These are phyloP conservation scores for Sanghuangporus sanghuang DNA, from an alignment of 1,284 basidiomycete species.

Conservation along the genomic window DNA sequence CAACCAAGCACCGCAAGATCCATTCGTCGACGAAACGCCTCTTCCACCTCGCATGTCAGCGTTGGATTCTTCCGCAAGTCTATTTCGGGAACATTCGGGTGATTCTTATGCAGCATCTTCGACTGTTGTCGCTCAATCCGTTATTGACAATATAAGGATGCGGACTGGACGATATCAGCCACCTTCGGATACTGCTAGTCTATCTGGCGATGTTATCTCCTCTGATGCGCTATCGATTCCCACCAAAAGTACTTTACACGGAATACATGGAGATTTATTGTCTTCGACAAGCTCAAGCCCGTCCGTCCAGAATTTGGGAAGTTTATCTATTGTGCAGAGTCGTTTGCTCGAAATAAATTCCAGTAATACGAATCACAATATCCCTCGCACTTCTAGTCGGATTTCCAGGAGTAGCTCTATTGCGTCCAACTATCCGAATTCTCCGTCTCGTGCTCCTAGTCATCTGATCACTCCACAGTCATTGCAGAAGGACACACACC, in stretches of 20 bases:
- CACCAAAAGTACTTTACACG: constrained; percentile 22
- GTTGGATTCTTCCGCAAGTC: neutral
- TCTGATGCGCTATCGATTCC: constrained; percentile 10
- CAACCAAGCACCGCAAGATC: neutral
- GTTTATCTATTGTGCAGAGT: constrained; percentile 45
- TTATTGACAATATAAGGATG: neutral
- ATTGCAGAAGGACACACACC: neutral
- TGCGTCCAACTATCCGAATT: constrained; percentile 5
- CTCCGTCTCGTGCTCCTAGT: neutral
- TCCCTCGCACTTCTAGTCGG: neutral
- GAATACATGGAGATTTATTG: constrained; percentile 21
- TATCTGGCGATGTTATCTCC: neutral
- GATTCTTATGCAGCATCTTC: neutral
- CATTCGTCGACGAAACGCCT: neutral
- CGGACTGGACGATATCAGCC: neutral
- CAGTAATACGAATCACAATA: neutral
- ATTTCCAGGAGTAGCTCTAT: constrained; percentile 10
- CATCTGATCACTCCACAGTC: constrained; percentile 8
- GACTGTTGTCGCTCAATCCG: neutral
- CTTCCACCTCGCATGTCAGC: neutral
- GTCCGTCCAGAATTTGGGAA: constrained; percentile 47
- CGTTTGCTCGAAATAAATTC: constrained; percentile 36
- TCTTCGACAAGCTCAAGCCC: constrained; percentile 33
- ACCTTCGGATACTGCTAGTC: neutral
- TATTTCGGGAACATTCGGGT: neutral